phyloP scores from a whole-genome alignment of 106 monocot species.

The Dioscorea alata region DNA sequence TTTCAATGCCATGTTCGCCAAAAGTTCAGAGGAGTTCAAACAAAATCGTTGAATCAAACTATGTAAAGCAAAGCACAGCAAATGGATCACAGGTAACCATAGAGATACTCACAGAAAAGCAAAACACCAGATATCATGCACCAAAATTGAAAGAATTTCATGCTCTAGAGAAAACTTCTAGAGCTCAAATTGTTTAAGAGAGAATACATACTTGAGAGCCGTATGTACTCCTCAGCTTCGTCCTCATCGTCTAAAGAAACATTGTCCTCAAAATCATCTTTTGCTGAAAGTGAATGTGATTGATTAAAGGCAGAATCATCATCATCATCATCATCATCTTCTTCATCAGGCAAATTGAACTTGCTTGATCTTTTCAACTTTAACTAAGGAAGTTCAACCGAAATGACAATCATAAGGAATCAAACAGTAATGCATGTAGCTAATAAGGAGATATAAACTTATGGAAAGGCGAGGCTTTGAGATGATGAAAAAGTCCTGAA shows the following conservation, averaged over 20 bases:
- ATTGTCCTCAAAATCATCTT: conserved; percentile 90
- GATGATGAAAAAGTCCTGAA: too few species aligned
- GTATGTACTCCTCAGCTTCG: conserved; percentile 7
- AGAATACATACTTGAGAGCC: too few species aligned
- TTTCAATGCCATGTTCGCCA: too few species aligned
- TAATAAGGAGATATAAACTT: too few species aligned
- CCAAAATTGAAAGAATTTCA: too few species aligned
- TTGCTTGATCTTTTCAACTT: conserved; percentile 70
- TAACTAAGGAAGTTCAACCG: conserved; percentile 16
- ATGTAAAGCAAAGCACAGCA: background rate
- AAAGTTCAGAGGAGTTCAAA: too few species aligned
- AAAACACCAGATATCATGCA: background rate
- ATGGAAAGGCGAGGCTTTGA: too few species aligned
- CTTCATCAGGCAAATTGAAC: conserved; percentile 74
- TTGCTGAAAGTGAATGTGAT: conserved; percentile 16
- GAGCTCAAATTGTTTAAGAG: too few species aligned
- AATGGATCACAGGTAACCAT: background rate
- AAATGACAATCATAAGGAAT: too few species aligned
- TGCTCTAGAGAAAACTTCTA: too few species aligned
- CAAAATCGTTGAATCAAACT: background rate
- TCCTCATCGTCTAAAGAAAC: conserved; percentile 61
- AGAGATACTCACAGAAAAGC: conserved; percentile 5
- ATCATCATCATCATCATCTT: conserved; percentile 65
- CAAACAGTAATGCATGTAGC: too few species aligned
- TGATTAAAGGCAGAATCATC: conserved; percentile 18